Evolutionary conservation across 192 early-diverging fungal species (phyloP).

Genomic region (Coemansia umbellata): DNA sequence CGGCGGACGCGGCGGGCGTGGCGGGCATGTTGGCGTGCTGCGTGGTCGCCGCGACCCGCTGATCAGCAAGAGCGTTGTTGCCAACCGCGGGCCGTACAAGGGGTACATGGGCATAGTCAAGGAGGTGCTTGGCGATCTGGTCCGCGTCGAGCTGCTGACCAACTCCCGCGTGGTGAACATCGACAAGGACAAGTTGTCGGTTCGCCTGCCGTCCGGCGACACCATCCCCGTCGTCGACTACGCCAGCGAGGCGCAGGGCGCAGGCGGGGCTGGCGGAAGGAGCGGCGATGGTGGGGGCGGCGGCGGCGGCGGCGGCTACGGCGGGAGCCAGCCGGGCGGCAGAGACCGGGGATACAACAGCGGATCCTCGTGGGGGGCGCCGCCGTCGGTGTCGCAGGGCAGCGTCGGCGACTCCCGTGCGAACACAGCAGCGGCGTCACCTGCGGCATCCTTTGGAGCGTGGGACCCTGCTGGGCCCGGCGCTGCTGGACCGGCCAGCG

Average conservation of each 20-base stretch:
- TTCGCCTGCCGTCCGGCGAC: slow-evolving; percentile 57
- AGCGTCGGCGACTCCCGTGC: slow-evolving; percentile 33
- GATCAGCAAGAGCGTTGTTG: slow-evolving; percentile 76
- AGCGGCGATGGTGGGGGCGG: neutral
- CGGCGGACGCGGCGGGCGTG: slow-evolving; percentile 14
- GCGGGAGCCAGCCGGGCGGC: slow-evolving; percentile 2
- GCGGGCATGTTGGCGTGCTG: slow-evolving; percentile 41
- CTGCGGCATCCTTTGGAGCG: slow-evolving; percentile 57
- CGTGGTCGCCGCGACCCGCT: slow-evolving; percentile 51
- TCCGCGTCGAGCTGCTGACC: slow-evolving; percentile 91
- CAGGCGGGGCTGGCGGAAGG: neutral
- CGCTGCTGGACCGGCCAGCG: slow-evolving; percentile 52
- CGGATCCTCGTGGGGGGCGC: slow-evolving; percentile 10
- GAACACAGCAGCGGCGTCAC: slow-evolving; percentile 51
- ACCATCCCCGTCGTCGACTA: slow-evolving; percentile 51
- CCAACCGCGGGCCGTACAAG: slow-evolving; percentile 87
- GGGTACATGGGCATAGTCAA: slow-evolving; percentile 98
- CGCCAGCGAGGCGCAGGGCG: neutral
- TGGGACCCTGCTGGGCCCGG: slow-evolving; percentile 36
- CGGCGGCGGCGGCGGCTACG: slow-evolving; percentile 8
- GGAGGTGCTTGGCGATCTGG: slow-evolving; percentile 65
- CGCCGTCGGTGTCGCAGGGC: slow-evolving; percentile 5
- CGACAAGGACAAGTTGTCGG: slow-evolving; percentile 67
- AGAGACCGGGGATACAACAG: neutral
- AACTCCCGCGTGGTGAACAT: slow-evolving; percentile 79